Percentiles rank a stretch among this genome's conserved stretches.
phyloP scores from a whole-genome alignment of 176 grass and related monocot genomes.

The Oryza glaberrima region DNA sequence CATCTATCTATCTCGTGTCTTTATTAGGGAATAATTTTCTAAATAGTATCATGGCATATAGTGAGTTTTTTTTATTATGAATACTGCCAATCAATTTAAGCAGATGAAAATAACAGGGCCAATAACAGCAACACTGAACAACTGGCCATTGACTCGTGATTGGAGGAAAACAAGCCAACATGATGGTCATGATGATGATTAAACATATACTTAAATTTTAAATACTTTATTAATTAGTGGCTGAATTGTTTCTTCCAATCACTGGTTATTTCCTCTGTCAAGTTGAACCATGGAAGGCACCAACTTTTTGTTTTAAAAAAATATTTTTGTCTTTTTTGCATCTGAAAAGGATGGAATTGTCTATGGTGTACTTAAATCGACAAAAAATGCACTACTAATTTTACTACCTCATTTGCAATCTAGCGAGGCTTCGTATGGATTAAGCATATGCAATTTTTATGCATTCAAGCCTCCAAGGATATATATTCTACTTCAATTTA shows the following conservation, averaged over 20 bases:
- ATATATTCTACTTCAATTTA: not conserved
- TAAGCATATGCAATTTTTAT: not conserved
- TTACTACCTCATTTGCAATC: too few relatives aligned
- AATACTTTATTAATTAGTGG: not conserved
- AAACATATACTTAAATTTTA: not conserved
- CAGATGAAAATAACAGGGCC: not conserved
- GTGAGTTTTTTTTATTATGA: not conserved
- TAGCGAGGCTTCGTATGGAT: not conserved
- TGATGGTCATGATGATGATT: not conserved
- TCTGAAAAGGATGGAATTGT: not conserved
- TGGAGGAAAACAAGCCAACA: not conserved
- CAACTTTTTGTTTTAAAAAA: not conserved
- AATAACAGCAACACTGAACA: not conserved
- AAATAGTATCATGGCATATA: not conserved
- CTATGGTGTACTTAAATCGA: not conserved
- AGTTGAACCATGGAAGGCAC: not conserved
- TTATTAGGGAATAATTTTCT: not conserved
- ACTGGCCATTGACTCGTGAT: not conserved
- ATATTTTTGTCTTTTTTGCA: not conserved
- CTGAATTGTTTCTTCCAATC: slow-evolving; percentile 18
- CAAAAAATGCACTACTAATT: not conserved
- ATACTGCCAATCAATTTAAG: not conserved
- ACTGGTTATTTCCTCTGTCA: not conserved
- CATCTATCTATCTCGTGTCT: not conserved
- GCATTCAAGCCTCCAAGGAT: not conserved